Evolutionary conservation across 306 rosid genomes (phyloP), one percentile per base, ranked within the genome.

Genomic region (Luffa acutangula): DNA sequence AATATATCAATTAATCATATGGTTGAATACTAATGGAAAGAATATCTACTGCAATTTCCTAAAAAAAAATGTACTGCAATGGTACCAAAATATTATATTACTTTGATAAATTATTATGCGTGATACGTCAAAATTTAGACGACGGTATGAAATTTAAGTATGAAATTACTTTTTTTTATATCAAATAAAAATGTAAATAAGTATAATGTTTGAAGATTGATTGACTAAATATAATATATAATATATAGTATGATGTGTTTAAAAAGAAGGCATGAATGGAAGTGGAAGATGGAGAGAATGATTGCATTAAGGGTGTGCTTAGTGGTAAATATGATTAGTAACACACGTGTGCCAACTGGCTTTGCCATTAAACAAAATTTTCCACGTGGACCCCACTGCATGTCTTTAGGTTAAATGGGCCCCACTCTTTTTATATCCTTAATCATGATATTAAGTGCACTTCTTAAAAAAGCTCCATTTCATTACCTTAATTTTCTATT

Each of bases 271-370:
- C 59, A 65, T 76, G 49, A 64, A 51, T 79, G 86, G 85, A 48
- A 81, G 67, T 58, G 76, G 76, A 64, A 87, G 88, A 86, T 87
- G 91, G 91, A 85, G 69, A 65, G 89, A 83, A 91, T 91, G 88
- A 91, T 93, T 91, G 83, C 88, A 82, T 79, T 70, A 70, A 84
- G 65, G 87, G 79, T 79, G 82, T 84, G 86, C 64, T 85, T 81
- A 87, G 93, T 91, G 99, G 91, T 91, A 85, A 92, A 83, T 92
- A 95, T 95, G 96, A 95, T 95, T 90, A 92, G 84, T 62, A 79
- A 83, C 91, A 85, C 96, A 87, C 96, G 92, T 89, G 95, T 88
- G 89, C 82, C 98, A 92, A 89, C 93, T 88, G 93, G 91, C 88
- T 84, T 85, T 82, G 36, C 81, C 39, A 45, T 11, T 51, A 76